phyloP scores from a whole-genome alignment of 2,329 filamentous ascomycete species.

The Trichoderma asperellum region DNA sequence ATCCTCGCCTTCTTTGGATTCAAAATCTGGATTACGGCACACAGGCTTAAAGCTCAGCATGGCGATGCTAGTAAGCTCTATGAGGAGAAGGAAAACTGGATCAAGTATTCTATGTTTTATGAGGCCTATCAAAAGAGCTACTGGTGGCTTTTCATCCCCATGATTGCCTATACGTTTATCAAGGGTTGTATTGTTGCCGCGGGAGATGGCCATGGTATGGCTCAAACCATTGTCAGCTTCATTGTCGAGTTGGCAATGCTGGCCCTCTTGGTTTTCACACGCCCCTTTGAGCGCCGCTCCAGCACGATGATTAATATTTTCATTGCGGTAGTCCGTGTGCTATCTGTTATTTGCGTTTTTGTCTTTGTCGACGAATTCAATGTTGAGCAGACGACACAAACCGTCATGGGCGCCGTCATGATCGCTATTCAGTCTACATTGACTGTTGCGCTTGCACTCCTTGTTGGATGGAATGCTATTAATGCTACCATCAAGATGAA shows the following conservation, averaged over 20 bases:
- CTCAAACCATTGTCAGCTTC: slow-evolving; percentile 79
- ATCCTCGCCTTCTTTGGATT: slow-evolving; percentile 82
- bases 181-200: slow-evolving; percentile 86
- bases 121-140: slow-evolving; percentile 91
- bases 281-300: slow-evolving; percentile 84
- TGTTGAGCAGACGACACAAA: slow-evolving; percentile 89
- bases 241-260: slow-evolving; percentile 82
- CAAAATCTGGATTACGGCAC: slow-evolving; percentile 79
- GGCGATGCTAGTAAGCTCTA: slow-evolving; percentile 76
- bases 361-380: slow-evolving; percentile 93
- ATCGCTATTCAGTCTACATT: slow-evolving; percentile 88
- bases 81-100: slow-evolving; percentile 87
- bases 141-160: slow-evolving; percentile 96
- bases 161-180: slow-evolving; percentile 86
- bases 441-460: slow-evolving; percentile 79
- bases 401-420: slow-evolving; percentile 87
- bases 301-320: slow-evolving; percentile 91
- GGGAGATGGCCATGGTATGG: slow-evolving; percentile 81
- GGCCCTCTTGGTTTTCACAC: slow-evolving; percentile 76
- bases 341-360: slow-evolving; percentile 87
- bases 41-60: slow-evolving; percentile 71
- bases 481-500: slow-evolving; percentile 83
- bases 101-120: slow-evolving; percentile 97
- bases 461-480: slow-evolving; percentile 88
- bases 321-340: slow-evolving; percentile 85